Conservation (phyloP, 768 basidiomycete species). For the Mycena haematopus region DNA sequence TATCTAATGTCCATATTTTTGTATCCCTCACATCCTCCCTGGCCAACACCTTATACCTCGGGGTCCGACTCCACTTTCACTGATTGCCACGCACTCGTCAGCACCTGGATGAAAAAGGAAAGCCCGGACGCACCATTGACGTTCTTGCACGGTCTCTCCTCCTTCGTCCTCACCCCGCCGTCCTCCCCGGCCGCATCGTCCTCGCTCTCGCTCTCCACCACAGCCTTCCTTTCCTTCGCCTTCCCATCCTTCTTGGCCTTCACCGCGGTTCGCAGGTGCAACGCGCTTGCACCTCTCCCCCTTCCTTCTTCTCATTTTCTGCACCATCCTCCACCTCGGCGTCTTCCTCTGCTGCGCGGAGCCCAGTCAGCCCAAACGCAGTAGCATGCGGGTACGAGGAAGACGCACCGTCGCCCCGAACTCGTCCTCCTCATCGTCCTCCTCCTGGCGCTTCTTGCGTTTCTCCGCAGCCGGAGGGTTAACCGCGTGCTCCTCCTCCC, state of each 20-base stretch:
- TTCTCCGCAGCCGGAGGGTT: slow-evolving; percentile 29
- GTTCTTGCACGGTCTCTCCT: slow-evolving; percentile 59
- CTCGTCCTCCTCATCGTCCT: slow-evolving; percentile 15
- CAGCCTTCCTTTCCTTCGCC: slow-evolving; percentile 51
- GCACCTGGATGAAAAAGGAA: too few species aligned
- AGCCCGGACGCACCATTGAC: slow-evolving; percentile 38
- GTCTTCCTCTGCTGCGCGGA: background rate
- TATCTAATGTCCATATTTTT: slow-evolving; percentile 80
- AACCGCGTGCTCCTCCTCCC: slow-evolving; percentile 47
- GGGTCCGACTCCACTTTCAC: slow-evolving; percentile 72
- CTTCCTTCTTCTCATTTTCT: slow-evolving; percentile 46
- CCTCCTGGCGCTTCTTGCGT: slow-evolving; percentile 26
- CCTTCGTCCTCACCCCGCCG: slow-evolving; percentile 56
- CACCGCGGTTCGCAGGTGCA: slow-evolving; percentile 23
- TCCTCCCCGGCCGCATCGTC: slow-evolving; percentile 75
- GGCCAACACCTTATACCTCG: slow-evolving; percentile 63
- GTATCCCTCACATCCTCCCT: slow-evolving; percentile 75
- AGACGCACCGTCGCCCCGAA: slow-evolving; percentile 27
- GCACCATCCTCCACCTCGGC: slow-evolving; percentile 27
- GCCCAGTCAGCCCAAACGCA: too few species aligned
- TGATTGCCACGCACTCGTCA: slow-evolving; percentile 16
- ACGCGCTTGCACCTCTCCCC: slow-evolving; percentile 64
- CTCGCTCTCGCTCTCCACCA: slow-evolving; percentile 48
- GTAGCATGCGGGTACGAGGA: background rate
- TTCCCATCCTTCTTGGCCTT: slow-evolving; percentile 58